phyloP scores from a whole-genome alignment of 1,139 yeast genomes.

The Kodamaea alishanica region DNA sequence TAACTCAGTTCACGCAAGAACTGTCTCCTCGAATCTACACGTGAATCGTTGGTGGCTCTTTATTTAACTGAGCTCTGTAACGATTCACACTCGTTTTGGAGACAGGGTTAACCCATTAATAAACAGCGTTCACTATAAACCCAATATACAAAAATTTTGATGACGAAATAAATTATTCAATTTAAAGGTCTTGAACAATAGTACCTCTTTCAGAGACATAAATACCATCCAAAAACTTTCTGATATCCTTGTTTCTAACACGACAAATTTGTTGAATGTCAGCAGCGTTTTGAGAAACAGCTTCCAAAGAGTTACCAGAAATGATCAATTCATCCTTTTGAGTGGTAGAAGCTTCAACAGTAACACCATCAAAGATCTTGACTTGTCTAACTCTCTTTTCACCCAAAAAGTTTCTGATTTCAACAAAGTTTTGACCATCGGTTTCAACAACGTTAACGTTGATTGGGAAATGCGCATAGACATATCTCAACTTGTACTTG shows the following conservation, averaged over 20 bases:
- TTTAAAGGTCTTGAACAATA: conserved; percentile 63
- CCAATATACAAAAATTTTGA: conserved; percentile 18
- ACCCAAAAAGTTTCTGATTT: conserved; percentile 99
- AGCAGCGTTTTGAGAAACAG: conserved; percentile 97
- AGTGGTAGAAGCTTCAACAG: conserved; percentile 70
- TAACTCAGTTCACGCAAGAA: conserved; percentile 1
- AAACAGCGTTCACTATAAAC: conserved; percentile 31
- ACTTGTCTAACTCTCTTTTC: conserved; percentile 94
- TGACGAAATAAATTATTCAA: conserved; percentile 17
- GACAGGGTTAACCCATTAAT: conserved; percentile 36
- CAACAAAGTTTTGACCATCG: conserved; percentile 74
- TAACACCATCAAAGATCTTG: conserved; percentile 84
- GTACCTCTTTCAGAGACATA: conserved; percentile 96
- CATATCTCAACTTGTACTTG: conserved; percentile 99
- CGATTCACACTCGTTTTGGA: conserved; percentile 42
- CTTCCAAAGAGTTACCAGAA: conserved; percentile 95
- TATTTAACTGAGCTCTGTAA: conserved; percentile 51
- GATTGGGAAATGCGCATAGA: conserved; percentile 99
- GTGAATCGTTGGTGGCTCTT: conserved; percentile 63
- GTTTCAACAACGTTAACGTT: conserved; percentile 84
- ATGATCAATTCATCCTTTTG: conserved; percentile 94
- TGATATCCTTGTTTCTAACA: conserved; percentile 99
- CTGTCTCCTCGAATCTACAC: conserved; percentile 17
- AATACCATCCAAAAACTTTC: conserved; percentile 99
- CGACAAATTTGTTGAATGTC: conserved; percentile 97